Evolutionary conservation across 768 basidiomycete genomes (phyloP), one percentile per base, ranked within the genome.

Genomic region (Lactarius tabidus): DNA sequence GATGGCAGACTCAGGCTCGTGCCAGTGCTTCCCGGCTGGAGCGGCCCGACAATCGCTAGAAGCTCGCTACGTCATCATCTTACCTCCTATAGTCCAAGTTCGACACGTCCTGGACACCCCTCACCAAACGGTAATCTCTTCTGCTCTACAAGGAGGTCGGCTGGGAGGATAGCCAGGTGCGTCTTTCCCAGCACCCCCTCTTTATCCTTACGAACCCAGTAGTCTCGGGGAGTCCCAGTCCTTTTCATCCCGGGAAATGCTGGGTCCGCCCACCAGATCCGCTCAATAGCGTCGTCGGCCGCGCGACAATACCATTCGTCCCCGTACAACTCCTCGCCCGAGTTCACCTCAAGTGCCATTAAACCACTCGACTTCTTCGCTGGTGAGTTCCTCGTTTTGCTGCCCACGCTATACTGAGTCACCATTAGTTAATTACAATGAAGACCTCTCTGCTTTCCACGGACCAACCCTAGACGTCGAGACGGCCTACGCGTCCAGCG

Each of bases 231-330:
- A 43, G 72, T 83, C n/a, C 97, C 97, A n/a, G 93, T 96, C 33
- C 80, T 99, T 33, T 99, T 98, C 78, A 89, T 98, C 51, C 97
- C 97, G 1, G 97, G 97, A 9, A 98, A 98, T 74, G 96, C 96
- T 28, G 97, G 97, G 6, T 95, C 93, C 2, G 95, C 90, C 38
- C 88, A 86, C 69, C 97, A 98, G 80, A 90, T 92, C 55, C 87
- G 97, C 68, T 95, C 93, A 15, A 94, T 98, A 70, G 96, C 96
- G 5, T 94, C 93, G 15, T 95, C 93, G 12, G 92, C 94, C 6
- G 79, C 89, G 0, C 81, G 91, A 58, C 93, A 95, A 70, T 95
- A 84, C 72, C 92, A 84, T 72, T 77, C 81, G 17, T 79, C 82
- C 29, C 93, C 90, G 0, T 77, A 81, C 65, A 74, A 79, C 26